A percentile compares a stretch with the other conserved stretches of the same genome.
Conservation (phyloP, 129 eudicot species). For the Heracleum sosnowskyi region DNA sequence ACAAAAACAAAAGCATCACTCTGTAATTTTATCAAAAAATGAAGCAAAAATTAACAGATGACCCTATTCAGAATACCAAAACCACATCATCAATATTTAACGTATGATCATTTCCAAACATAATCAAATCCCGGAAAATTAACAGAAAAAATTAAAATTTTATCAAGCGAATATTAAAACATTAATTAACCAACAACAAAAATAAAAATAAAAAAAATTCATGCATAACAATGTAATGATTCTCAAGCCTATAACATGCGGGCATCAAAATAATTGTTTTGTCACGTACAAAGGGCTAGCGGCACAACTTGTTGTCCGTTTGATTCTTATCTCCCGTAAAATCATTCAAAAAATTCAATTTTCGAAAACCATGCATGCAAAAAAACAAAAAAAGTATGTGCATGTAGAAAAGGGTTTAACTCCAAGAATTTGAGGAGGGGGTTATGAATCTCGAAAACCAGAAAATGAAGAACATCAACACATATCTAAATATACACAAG, state of each 20-base stretch:
- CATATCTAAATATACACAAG: not conserved
- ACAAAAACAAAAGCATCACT: not conserved
- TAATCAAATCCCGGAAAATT: not conserved
- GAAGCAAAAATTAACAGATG: not conserved
- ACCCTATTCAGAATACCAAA: not conserved
- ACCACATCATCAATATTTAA: not conserved
- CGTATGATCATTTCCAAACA: not conserved
- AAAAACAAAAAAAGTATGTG: not conserved
- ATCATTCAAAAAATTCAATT: not conserved
- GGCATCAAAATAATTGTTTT: not conserved
- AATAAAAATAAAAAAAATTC: not conserved
- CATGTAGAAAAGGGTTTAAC: not conserved
- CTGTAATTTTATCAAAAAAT: not conserved
- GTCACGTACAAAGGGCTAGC: not conserved
- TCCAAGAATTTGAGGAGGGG: not conserved
- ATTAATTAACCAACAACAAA: not conserved
- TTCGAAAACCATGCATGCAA: not conserved
- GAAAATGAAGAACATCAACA: constrained; percentile 1
- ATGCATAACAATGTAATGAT: not conserved
- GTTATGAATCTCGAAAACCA: not conserved
- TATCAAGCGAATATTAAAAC: not conserved
- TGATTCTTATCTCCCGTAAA: not conserved
- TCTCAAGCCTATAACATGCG: not conserved
- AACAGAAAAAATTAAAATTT: not conserved
- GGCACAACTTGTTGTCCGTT: not conserved